Conservation (phyloP, 2,329 filamentous ascomycete genomes). For the Knufia fluminis region DNA sequence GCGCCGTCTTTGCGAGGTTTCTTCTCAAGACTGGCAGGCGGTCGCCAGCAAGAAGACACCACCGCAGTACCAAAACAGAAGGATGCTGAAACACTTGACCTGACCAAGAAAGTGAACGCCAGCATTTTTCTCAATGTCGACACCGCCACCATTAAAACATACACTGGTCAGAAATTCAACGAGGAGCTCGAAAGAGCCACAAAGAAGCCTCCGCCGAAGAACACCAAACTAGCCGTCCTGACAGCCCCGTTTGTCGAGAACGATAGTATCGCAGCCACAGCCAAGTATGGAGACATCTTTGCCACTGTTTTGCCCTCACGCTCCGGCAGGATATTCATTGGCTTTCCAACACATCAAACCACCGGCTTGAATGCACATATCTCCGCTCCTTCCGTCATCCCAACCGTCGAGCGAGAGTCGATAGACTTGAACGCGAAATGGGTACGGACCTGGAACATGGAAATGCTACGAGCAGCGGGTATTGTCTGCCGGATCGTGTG, state of each 20-base stretch:
- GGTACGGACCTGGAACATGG: slow-evolving; percentile 90
- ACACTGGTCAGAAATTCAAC: slow-evolving; percentile 61
- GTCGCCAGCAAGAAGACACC: slow-evolving; percentile 26
- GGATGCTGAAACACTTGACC: slow-evolving; percentile 60
- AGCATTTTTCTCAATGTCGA: slow-evolving; percentile 85
- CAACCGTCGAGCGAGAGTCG: slow-evolving; percentile 91
- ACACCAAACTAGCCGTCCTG: slow-evolving; percentile 74
- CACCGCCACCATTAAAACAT: slow-evolving; percentile 71
- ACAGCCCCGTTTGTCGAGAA: slow-evolving; percentile 74
- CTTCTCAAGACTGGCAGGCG: slow-evolving; percentile 65
- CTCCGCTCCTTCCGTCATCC: slow-evolving; percentile 90
- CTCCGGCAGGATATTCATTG: slow-evolving; percentile 89
- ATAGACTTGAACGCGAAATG: slow-evolving; percentile 94
- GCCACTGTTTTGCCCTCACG: slow-evolving; percentile 81
- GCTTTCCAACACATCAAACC: slow-evolving; percentile 94
- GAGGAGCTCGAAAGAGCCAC: slow-evolving; percentile 88
- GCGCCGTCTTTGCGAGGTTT: slow-evolving; percentile 63
- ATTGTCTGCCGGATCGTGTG: slow-evolving; percentile 86
- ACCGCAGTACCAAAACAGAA: slow-evolving; percentile 32
- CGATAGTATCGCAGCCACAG: slow-evolving; percentile 23
- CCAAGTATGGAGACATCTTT: slow-evolving; percentile 59
- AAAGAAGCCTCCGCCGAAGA: slow-evolving; percentile 89
- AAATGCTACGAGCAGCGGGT: slow-evolving; percentile 82
- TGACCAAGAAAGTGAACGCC: slow-evolving; percentile 51
- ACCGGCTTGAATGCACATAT: slow-evolving; percentile 90